Percentiles rank a stretch among this genome's conserved stretches.
Evolutionary conservation across 441 rosid species (phyloP).

Genomic region (Gossypium gossypioides): DNA sequence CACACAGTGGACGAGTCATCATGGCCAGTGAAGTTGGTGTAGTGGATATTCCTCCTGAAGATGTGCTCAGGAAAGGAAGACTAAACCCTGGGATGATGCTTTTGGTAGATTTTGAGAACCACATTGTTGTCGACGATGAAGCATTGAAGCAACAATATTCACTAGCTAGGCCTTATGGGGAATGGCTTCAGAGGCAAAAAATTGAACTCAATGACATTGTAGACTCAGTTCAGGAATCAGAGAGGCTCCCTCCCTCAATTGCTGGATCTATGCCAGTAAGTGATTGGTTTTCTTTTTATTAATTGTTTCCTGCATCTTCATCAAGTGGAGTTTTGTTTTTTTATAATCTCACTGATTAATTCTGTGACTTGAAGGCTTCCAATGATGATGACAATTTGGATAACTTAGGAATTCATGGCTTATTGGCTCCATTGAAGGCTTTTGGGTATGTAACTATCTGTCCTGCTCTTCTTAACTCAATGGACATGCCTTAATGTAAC

Average conservation of each 20-base stretch:
- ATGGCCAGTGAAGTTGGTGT: constrained; percentile 99
- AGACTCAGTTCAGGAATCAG: constrained; percentile 57
- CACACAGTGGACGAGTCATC: constrained; percentile 82
- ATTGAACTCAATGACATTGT: constrained; percentile 71
- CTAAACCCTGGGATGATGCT: constrained; percentile 99
- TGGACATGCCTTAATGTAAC: constrained; percentile 5
- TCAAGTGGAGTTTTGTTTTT: background rate
- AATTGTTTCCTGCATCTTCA: background rate
- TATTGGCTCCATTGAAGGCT: constrained; percentile 85
- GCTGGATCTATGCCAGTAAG: constrained; percentile 69
- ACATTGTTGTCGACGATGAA: constrained; percentile 86
- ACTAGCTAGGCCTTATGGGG: constrained; percentile 78
- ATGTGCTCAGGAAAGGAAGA: constrained; percentile 92
- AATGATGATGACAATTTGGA: constrained; percentile 73
- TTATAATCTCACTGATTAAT: background rate
- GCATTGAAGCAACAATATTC: constrained; percentile 97
- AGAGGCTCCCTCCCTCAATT: constrained; percentile 48
- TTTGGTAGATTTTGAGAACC: constrained; percentile 94
- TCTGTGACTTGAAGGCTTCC: constrained; percentile 44
- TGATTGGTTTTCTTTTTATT: background rate
- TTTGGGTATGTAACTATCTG: constrained; percentile 65
- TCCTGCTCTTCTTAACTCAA: background rate
- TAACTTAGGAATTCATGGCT: constrained; percentile 87
- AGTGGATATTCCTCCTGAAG: constrained; percentile 90
- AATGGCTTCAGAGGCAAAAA: constrained; percentile 90